Base-by-base conservation (phyloP, 2,329 filamentous ascomycete genomes). In the Colletotrichum tofieldiae region DNA sequence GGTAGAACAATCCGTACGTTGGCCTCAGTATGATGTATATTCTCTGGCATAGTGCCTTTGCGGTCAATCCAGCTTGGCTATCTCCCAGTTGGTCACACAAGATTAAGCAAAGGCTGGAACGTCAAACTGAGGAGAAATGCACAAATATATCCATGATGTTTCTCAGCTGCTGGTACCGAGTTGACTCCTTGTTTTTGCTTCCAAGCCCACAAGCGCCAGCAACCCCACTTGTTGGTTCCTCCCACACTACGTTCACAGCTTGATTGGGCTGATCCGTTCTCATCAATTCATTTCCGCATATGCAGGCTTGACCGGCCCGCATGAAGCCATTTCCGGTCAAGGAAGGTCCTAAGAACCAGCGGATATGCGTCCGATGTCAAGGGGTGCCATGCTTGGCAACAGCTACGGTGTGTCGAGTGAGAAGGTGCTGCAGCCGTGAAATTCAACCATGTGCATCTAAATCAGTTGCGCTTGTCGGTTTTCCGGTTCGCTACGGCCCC, bases 191-290 rank as follows among this genome's bases (percentile, higher is more conserved):
- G 20, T 26, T 1, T 3, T 14, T 1, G 26, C 16, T 0, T 29
- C 20, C 3, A 37, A 29, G 35, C 14, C n/a, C n/a, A 29, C 0
- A 51, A 26, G 59, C 32, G 45, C 29, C 32, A 7, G 29, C 16
- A 61, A 49, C 45, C 18, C 47, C 35, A 23, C 67, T 45, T 52
- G 60, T 54, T 59, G 67, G 45, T 58, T 65, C 41, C 29, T 26
- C 20, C 26, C 2, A 39, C 12, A 11, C 11, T 29, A 3, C 26
- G 5, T 14, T 2, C 16, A 32, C 55, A 12, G 16, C 52, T 16
- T 18, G 12, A 54, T 65, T 47, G 49, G 45, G 20, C 62, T n/a
- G 12, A 12, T 7, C 3, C 2, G 32, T 18, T 29, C n/a, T 29
- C 7, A 5, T 65, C 45, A 59, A 59, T 60, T 11, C 60, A 52